Conservation (phyloP, 2,329 filamentous ascomycete genomes). For the Aspergillus sp. region DNA sequence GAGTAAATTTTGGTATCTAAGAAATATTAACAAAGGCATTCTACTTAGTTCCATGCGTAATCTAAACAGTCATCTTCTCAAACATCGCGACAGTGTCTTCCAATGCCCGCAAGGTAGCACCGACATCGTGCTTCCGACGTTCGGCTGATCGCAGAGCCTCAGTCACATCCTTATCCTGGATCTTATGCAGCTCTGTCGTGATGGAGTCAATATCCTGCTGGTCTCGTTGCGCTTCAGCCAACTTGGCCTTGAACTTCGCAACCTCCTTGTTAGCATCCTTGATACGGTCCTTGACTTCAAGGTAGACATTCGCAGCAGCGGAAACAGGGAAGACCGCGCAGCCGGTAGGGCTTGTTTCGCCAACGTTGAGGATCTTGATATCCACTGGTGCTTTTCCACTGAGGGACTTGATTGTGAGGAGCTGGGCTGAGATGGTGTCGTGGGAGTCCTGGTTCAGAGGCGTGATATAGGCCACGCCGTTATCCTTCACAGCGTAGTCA, state of each 20-base stretch:
- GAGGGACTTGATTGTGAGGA: conserved; percentile 72
- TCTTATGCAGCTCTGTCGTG: no score
- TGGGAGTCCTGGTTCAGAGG: conserved; percentile 55
- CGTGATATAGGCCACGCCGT: conserved; percentile 50
- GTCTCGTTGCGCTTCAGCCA: conserved; percentile 57
- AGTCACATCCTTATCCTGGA: no score
- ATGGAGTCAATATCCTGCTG: no score
- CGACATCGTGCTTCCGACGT: no score
- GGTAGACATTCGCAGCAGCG: conserved; percentile 72
- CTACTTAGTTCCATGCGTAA: no score
- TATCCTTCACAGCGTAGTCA: conserved; percentile 53
- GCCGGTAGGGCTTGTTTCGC: conserved; percentile 63
- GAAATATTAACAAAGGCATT: no score
- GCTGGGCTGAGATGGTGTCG: conserved; percentile 66
- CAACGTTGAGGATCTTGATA: conserved; percentile 62
- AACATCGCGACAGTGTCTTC: no score
- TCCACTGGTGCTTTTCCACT: conserved; percentile 70
- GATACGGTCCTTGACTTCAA: conserved; percentile 68
- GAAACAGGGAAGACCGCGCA: conserved; percentile 70
- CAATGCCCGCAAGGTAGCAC: no score
- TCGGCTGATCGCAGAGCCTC: no score
- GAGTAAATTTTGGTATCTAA: no score
- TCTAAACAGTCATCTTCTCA: no score
- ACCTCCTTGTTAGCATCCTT: conserved; percentile 68
- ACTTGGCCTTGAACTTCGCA: conserved; percentile 73